Base-by-base conservation (phyloP, 768 basidiomycete species). In the Atractiella rhizophila region DNA sequence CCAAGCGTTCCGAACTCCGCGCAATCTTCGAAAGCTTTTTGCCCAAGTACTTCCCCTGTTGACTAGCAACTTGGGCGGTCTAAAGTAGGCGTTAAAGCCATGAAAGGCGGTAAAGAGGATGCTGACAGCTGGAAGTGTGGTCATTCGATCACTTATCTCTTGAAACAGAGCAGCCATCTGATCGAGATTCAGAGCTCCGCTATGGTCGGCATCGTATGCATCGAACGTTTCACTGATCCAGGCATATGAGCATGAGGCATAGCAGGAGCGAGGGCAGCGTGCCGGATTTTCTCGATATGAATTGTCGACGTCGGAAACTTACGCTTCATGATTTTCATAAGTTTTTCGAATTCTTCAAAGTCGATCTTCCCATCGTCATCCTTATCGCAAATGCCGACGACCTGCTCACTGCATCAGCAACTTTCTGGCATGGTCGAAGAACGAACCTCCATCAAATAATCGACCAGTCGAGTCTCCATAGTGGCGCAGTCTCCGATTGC, bases 11-110 rank as follows among this genome's bases (percentile, higher is more conserved):
- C n/a, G n/a, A n/a, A n/a, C n/a, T n/a, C n/a, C n/a, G n/a, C 5
- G 78, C 71, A 27, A 88, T 58, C 53, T 71, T 72, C 56, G 65
- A 66, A n/a, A 96, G 61, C 59, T 91, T 88, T 55, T 66, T 68
- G 46, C 81, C 91, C 36, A 98, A 67, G 60, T 91, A 98, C 61
- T 76, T 82, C 31, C 91, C 91, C 60, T 98, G 76, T 56, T 96
- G 88, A 35, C 79, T 66, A 30, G 88, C 88, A n/a, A 96, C 91
- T 64, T 98, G 88, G 7, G 88, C 88, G 15, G 88, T 96, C 77
- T 83, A 49, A n/a, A 30, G 34, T 27, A 16, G 18, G 11, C 29
- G 25, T n/a, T n/a, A n/a, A n/a, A n/a, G n/a, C n/a, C n/a, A n/a
- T n/a, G n/a, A n/a, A n/a, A 39, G 40, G 35, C 25, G 33, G 35